These are phyloP conservation scores for Sequoiadendron giganteum DNA, from an alignment of 75 land plant species.

Conservation along the genomic window DNA sequence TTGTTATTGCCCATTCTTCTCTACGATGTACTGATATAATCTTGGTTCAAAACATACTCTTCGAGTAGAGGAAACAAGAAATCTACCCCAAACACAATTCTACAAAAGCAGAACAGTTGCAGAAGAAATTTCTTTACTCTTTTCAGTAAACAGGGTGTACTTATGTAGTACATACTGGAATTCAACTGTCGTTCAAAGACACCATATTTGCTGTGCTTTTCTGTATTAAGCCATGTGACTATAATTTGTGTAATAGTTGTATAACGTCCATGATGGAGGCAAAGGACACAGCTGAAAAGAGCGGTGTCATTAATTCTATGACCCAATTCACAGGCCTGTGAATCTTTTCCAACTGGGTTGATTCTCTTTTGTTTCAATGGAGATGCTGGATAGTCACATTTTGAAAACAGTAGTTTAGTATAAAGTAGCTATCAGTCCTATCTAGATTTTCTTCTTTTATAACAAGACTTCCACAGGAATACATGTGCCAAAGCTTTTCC, in stretches of 20 bases:
- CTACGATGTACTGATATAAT: background rate
- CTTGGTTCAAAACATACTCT: background rate
- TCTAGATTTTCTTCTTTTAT: too few species aligned
- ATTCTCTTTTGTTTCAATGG: background rate
- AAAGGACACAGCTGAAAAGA: background rate
- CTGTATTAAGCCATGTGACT: background rate
- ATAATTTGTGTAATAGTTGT: background rate
- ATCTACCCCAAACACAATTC: background rate
- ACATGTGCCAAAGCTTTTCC: too few species aligned
- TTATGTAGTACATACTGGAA: background rate
- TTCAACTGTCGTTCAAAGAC: background rate
- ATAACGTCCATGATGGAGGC: background rate
- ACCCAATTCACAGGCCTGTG: background rate
- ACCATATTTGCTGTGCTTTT: background rate
- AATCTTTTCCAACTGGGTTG: background rate
- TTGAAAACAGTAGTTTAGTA: too few species aligned
- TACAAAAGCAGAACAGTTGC: background rate
- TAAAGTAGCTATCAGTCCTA: too few species aligned
- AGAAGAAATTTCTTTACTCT: background rate
- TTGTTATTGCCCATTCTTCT: background rate
- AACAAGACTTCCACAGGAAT: too few species aligned
- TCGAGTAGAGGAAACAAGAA: background rate
- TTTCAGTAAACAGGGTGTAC: background rate
- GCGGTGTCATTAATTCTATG: background rate
- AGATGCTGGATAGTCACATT: too few species aligned